Conservation (phyloP, 129 eudicot genomes). For the Centella asiatica region DNA sequence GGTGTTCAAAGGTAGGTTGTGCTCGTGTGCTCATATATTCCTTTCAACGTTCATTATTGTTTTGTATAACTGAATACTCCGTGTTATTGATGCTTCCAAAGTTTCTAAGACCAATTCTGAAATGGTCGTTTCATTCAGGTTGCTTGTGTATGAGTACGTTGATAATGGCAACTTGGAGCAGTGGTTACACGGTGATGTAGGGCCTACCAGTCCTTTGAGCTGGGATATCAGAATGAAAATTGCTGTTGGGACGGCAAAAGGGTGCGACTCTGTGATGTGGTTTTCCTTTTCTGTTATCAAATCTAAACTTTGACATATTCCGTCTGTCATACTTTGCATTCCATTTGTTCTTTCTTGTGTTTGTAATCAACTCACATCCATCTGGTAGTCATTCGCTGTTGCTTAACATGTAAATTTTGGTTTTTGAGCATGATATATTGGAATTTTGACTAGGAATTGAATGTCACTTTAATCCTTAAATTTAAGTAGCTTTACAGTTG, state of each 20-base stretch:
- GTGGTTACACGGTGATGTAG: constrained; percentile 95
- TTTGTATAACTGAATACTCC: neutral
- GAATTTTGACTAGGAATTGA: neutral
- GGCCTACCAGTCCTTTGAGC: constrained; percentile 71
- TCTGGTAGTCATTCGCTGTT: neutral
- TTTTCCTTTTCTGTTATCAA: neutral
- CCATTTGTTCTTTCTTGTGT: too few relatives aligned
- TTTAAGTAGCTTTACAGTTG: neutral
- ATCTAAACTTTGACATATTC: too few relatives aligned
- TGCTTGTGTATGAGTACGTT: constrained; percentile 89
- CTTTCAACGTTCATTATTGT: neutral
- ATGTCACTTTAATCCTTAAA: neutral
- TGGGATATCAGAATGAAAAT: constrained; percentile 92
- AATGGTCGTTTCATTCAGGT: constrained; percentile 26
- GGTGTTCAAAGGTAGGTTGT: constrained; percentile 62
- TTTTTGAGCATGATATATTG: neutral
- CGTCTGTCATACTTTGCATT: too few relatives aligned
- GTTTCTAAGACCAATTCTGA: neutral
- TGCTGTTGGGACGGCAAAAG: constrained; percentile 89
- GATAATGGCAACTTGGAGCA: constrained; percentile 97
- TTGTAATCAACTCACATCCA: too few relatives aligned
- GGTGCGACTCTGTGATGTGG: constrained; percentile 33
- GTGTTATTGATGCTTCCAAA: neutral
- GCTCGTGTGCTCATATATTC: constrained; percentile 1
- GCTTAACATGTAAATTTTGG: neutral